Conservation (phyloP, 1,139 yeast species). For the Candida neerlandica region DNA sequence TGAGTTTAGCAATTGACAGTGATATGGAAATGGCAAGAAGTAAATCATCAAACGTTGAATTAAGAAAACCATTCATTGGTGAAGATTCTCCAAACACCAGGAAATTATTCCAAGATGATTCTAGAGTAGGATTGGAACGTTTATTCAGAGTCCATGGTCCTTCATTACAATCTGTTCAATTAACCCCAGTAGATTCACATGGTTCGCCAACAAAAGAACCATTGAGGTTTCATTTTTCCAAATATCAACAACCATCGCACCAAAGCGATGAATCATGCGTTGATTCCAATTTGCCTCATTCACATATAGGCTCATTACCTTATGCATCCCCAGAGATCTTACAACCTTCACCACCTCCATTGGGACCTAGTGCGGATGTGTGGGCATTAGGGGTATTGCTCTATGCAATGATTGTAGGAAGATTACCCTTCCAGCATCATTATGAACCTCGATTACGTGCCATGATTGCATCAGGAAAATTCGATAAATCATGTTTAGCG, state of each 20-base stretch:
- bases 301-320: conserved; percentile 85
- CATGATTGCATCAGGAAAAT: conserved; percentile 70
- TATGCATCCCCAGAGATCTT: conserved; percentile 90
- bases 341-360: conserved; percentile 64
- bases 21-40: conserved; percentile 42
- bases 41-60: conserved; percentile 43
- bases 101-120: conserved; percentile 28
- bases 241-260: conserved; percentile 4
- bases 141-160: conserved; percentile 36
- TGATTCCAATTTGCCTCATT: conserved; percentile 53
- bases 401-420: conserved; percentile 73
- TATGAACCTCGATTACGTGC: conserved; percentile 79
- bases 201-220: neutral
- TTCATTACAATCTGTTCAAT: conserved; percentile 35
- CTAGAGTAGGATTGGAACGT: conserved; percentile 35
- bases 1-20: neutral
- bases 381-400: conserved; percentile 90
- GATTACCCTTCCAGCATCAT: conserved; percentile 79
- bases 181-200: conserved; percentile 32
- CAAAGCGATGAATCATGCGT: conserved; percentile 15
- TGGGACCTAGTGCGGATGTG: conserved; percentile 76
- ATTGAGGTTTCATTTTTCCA: conserved; percentile 1
- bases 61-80: conserved; percentile 38
- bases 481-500: conserved; percentile 46
- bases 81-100: conserved; percentile 31